These are phyloP conservation scores for California macrophylla DNA, from an alignment of 441 rosid species.

Conservation along the genomic window DNA sequence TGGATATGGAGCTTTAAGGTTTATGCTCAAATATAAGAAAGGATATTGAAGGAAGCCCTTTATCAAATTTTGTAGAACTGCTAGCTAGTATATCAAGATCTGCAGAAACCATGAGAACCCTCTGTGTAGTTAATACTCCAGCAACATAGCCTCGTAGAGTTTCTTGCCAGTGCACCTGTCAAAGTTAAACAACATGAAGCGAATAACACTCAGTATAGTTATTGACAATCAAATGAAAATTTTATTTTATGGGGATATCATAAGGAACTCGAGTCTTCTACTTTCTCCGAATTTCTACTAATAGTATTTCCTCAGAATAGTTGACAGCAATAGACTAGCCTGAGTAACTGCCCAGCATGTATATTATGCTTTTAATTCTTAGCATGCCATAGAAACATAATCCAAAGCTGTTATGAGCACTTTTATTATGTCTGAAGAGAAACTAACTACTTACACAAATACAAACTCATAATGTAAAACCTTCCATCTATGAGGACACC, in stretches of 20 bases:
- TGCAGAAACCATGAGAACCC: slow-evolving; percentile 86
- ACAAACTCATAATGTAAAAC: not conserved
- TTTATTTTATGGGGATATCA: not conserved
- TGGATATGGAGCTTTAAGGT: slow-evolving; percentile 5
- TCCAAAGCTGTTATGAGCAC: not conserved
- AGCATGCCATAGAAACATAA: not conserved
- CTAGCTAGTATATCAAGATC: slow-evolving; percentile 81
- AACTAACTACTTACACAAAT: not conserved
- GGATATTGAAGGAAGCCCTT: slow-evolving; percentile 97
- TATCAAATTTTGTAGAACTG: slow-evolving; percentile 77
- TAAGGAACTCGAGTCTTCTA: not conserved
- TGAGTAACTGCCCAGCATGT: not conserved
- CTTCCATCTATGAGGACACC: not conserved
- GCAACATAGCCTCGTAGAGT: slow-evolving; percentile 84
- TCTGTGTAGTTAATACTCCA: slow-evolving; percentile 78
- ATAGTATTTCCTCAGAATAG: not conserved
- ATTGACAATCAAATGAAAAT: not conserved
- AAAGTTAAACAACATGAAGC: not conserved
- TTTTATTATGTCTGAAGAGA: not conserved
- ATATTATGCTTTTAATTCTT: not conserved
- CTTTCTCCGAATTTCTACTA: not conserved
- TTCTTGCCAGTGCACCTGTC: slow-evolving; percentile 92
- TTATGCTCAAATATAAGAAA: slow-evolving; percentile 19
- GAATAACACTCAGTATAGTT: not conserved
- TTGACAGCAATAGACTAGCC: not conserved